These are phyloP conservation scores for Mitragyna speciosa DNA, from an alignment of 257 asterid species.

Conservation along the genomic window DNA sequence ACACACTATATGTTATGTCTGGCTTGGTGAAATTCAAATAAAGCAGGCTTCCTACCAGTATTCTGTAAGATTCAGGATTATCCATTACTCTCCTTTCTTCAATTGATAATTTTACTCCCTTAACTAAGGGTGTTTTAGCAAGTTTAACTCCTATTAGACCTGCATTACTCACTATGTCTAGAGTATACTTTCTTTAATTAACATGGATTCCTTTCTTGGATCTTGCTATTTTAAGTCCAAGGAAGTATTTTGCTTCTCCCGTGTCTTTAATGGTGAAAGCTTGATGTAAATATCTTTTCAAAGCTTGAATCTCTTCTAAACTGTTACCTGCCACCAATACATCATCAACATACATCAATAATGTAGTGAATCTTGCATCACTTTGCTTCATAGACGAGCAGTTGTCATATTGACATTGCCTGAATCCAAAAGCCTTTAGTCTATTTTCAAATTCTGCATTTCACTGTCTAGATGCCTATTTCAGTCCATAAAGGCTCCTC, in stretches of 20 bases:
- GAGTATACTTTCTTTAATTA: background rate
- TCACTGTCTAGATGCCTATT: background rate
- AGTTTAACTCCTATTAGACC: fast-evolving
- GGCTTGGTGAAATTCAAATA: background rate
- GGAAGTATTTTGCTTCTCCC: too few species aligned
- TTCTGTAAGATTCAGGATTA: background rate
- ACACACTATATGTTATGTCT: background rate
- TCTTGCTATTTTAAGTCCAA: too few species aligned
- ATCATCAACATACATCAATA: too few species aligned
- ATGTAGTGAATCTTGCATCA: too few species aligned
- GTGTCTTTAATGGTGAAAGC: too few species aligned
- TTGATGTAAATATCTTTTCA: too few species aligned
- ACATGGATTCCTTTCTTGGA: too few species aligned
- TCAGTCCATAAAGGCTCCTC: background rate
- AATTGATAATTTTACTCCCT: fast-evolving
- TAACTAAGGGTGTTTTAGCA: background rate
- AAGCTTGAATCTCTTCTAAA: too few species aligned
- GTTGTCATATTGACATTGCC: background rate
- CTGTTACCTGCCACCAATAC: too few species aligned
- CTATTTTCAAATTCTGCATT: background rate
- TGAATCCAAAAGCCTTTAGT: background rate
- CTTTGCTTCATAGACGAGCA: background rate
- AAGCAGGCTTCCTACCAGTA: background rate
- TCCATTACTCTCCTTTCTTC: background rate
- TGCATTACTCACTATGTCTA: background rate